Conservation (phyloP, 2,329 filamentous ascomycete species). For the Apiospora rasikravindrae region DNA sequence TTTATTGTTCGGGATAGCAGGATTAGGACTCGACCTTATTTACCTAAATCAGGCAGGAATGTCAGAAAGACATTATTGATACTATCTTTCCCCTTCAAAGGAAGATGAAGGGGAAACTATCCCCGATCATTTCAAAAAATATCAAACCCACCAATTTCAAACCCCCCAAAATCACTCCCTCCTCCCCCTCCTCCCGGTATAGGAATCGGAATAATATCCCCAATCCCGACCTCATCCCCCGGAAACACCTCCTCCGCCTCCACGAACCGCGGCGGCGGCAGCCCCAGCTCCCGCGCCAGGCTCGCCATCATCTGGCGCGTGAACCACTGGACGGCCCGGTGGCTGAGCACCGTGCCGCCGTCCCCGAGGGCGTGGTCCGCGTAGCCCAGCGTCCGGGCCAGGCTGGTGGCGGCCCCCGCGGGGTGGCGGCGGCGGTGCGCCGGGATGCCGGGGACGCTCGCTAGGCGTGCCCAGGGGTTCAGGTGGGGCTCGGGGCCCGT, state of each 20-base stretch:
- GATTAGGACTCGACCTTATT: too few relatives aligned
- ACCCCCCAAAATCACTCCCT: too few relatives aligned
- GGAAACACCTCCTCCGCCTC: not conserved
- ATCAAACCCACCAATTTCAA: not conserved
- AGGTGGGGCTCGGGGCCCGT: not conserved
- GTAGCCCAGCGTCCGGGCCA: not conserved
- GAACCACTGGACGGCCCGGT: not conserved
- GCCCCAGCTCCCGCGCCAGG: not conserved
- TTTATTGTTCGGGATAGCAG: too few relatives aligned
- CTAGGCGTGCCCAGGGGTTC: not conserved
- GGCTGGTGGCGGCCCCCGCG: not conserved
- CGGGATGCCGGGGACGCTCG: not conserved
- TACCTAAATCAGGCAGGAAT: too few relatives aligned
- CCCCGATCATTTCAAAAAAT: not conserved
- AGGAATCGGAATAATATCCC: not conserved
- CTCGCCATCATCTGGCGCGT: not conserved
- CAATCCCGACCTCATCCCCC: not conserved
- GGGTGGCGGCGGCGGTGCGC: not conserved
- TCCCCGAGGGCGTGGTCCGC: not conserved
- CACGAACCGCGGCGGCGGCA: not conserved
- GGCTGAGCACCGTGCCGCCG: not conserved
- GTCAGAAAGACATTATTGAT: too few relatives aligned
- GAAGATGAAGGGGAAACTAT: too few relatives aligned
- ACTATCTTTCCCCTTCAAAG: too few relatives aligned
- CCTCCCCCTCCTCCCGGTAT: not conserved